Conservation (phyloP, 169 alveolate species). For the Amoebophrya sp. region DNA sequence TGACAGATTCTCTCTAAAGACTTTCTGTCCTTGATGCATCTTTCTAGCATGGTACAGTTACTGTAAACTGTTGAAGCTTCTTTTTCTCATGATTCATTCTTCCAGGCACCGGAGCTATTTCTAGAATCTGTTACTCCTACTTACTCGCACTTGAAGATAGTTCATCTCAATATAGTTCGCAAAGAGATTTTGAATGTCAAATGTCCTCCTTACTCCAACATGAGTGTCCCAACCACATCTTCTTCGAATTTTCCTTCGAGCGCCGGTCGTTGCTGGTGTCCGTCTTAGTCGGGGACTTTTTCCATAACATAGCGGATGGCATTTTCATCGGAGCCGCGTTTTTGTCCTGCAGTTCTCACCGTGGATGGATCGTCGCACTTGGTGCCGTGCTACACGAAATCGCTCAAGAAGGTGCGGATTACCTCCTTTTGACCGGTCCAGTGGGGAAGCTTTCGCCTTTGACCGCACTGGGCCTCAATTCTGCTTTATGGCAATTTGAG, state of each 20-base stretch:
- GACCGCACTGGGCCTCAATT: neutral
- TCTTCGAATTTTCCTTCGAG: too few relatives aligned
- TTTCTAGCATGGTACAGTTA: neutral
- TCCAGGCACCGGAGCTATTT: too few relatives aligned
- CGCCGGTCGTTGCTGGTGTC: neutral
- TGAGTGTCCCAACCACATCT: neutral
- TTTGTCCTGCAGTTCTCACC: neutral
- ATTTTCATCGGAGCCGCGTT: conserved; percentile 1
- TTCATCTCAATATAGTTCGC: too few relatives aligned
- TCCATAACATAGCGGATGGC: neutral
- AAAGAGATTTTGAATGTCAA: too few relatives aligned
- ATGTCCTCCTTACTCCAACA: too few relatives aligned
- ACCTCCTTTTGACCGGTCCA: neutral
- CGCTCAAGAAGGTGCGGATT: neutral
- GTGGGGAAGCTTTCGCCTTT: neutral
- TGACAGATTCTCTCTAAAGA: too few relatives aligned
- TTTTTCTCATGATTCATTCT: too few relatives aligned
- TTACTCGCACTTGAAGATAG: too few relatives aligned
- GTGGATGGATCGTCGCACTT: neutral
- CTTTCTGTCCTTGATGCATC: neutral
- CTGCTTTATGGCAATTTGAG: too few relatives aligned
- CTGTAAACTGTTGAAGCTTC: too few relatives aligned
- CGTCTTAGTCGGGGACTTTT: neutral
- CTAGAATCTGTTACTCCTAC: too few relatives aligned
- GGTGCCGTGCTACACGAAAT: conserved; percentile 8